These are phyloP conservation scores for Laguncularia racemosa DNA, from an alignment of 345 rosid species.

Conservation along the genomic window DNA sequence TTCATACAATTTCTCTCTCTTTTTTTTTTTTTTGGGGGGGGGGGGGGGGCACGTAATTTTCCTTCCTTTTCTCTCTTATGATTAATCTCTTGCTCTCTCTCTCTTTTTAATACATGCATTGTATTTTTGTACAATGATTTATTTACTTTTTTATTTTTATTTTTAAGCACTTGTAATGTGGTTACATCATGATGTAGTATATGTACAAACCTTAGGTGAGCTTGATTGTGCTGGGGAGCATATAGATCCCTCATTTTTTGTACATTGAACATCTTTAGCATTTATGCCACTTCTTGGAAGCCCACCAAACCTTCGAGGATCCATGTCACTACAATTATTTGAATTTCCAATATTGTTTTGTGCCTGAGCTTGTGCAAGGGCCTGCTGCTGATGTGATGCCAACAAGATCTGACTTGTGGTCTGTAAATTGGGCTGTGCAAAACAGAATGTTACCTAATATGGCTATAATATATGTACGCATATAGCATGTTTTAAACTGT, in stretches of 20 bases:
- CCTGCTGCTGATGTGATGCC: conserved; percentile 49
- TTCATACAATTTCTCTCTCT: no score
- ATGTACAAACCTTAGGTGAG: conserved; percentile 42
- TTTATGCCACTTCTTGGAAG: conserved; percentile 37
- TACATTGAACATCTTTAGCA: conserved; percentile 43
- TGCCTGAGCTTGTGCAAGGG: conserved; percentile 44
- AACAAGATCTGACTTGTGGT: conserved; percentile 42
- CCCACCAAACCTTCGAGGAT: conserved; percentile 39
- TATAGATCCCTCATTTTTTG: conserved; percentile 48
- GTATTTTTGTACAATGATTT: no score
- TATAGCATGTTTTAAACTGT: background rate
- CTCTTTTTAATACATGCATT: no score
- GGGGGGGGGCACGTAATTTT: no score
- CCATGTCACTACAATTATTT: conserved; percentile 34
- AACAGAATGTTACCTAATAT: background rate
- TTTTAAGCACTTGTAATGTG: no score
- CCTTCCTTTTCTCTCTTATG: no score
- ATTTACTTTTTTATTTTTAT: no score
- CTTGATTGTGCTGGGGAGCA: conserved; percentile 49
- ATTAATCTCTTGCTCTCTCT: no score
- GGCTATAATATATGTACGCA: background rate
- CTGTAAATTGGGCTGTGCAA: conserved; percentile 33
- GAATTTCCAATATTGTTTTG: conserved; percentile 44
- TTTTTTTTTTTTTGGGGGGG: no score
- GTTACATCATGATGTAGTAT: background rate